Percentiles rank a stretch among this genome's conserved stretches.
phyloP scores from a whole-genome alignment of 2,329 filamentous ascomycete species.

The Fusarium pininemorale region DNA sequence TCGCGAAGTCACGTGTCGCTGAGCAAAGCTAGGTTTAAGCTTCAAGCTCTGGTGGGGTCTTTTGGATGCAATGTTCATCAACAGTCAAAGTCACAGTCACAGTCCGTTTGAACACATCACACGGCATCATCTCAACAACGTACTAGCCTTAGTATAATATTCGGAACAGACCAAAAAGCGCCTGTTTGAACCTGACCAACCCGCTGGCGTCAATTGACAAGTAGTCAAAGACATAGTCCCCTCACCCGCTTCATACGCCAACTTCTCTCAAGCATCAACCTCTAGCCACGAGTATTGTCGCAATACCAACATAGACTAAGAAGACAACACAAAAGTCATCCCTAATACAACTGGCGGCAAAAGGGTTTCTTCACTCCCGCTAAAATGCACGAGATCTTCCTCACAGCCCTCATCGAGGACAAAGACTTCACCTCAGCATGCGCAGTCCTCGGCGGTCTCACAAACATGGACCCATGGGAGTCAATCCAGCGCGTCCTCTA shows the following conservation, averaged over 20 bases:
- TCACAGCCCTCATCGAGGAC: constrained; percentile 62
- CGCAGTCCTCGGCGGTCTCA: constrained; percentile 65
- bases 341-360: fast-evolving
- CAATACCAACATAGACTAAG: background rate
- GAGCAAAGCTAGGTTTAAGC: background rate
- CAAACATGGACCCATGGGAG: constrained; percentile 63
- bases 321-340: background rate
- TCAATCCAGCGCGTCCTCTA: constrained; percentile 62
- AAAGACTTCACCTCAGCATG: constrained; percentile 59
- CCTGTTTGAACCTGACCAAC: fast-evolving
- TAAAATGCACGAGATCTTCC: constrained; percentile 64
- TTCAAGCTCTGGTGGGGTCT: background rate
- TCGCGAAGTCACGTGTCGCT: constrained; percentile 47
- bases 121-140: background rate
- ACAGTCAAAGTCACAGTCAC: no score
- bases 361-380: fast-evolving
- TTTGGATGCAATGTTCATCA: background rate
- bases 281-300: no score
- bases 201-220: background rate
- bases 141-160: background rate
- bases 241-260: background rate
- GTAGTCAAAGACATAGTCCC: background rate
- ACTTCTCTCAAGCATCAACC: background rate
- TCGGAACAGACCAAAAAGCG: background rate
- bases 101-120: background rate